Evolutionary conservation across 2,329 filamentous ascomycete species (phyloP), one percentile per base, ranked within the genome.

Genomic region (Grosmannia penicillata): DNA sequence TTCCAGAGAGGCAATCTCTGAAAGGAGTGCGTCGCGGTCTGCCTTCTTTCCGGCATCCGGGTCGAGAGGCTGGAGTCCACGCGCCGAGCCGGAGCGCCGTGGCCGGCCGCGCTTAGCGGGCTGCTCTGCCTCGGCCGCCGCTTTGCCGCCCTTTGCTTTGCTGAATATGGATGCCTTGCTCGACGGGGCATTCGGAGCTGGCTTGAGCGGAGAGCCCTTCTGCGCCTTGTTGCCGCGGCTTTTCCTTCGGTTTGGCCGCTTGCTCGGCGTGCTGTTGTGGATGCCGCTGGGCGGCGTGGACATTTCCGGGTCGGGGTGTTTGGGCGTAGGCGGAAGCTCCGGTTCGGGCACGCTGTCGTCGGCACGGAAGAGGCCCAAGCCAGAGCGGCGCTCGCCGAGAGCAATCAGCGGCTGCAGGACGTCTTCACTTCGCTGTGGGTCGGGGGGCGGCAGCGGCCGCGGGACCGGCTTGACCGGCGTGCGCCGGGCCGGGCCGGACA

Each of bases 271-370:
- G 26, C 70, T 74, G 36, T 66, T 66, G 42, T 77, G 73, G 22
- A 78, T 78, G 1, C 74, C 75, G 17, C 59, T 53, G 1, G 72
- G 70, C 8, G 70, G 70, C 4, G 68, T 69, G 31, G 64, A 68
- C 22, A 72, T 61, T 1, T 70, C 58, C 0, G 67, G 63, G 41
- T 77, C 72, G 2, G 57, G 59, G 34, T 67, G 60, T 23, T 62
- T 61, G 1, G 68, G 66, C 0, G 71, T 71, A 0, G 72, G 72
- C 4, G 78, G 78, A 6, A 82, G 61, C 34, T 79, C 74, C 2
- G 76, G 76, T 47, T 82, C 75, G 64, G 63, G 30, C 22, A 23
- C 26, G 7, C 55, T 55, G 3, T 52, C 44, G 7, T 47, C 41
- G 1, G 55, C 53, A 1, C 57, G 45, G 2, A 56, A 54, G 6